These are phyloP conservation scores for Colletotrichum musicola DNA, from an alignment of 2,329 filamentous ascomycete genomes.

Conservation along the genomic window DNA sequence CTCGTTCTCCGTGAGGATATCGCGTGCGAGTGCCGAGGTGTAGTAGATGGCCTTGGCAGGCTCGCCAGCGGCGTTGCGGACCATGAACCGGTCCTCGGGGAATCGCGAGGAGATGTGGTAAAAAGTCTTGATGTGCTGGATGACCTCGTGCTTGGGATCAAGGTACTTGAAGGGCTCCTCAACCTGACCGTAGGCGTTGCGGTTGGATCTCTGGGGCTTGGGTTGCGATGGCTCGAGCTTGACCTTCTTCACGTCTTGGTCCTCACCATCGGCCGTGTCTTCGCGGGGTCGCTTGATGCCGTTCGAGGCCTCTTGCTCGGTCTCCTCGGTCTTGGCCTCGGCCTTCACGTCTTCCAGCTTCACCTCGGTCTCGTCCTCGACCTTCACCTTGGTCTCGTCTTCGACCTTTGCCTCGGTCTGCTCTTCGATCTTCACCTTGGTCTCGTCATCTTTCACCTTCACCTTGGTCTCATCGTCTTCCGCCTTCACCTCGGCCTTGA, in stretches of 20 bases:
- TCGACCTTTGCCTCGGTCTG: conserved; percentile 18
- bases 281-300: conserved; percentile 51
- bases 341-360: conserved; percentile 21
- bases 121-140: conserved; percentile 83
- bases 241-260: conserved; percentile 54
- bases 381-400: conserved; percentile 34
- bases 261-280: conserved; percentile 48
- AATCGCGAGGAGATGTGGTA: conserved; percentile 88
- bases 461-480: conserved; percentile 28
- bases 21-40: conserved; percentile 84
- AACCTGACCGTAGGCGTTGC: conserved; percentile 65
- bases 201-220: conserved; percentile 50
- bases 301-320: conserved; percentile 36
- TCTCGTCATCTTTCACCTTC: conserved; percentile 32
- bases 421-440: conserved; percentile 25
- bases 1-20: conserved; percentile 89
- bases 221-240: conserved; percentile 52
- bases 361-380: conserved; percentile 7
- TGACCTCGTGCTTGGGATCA: conserved; percentile 77
- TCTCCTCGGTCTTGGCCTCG: conserved; percentile 30
- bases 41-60: conserved; percentile 98
- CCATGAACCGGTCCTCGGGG: conserved; percentile 92
- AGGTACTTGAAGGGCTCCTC: conserved; percentile 98
- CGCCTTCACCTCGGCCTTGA: conserved; percentile 12
- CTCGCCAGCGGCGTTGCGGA: conserved; percentile 89